Conservation (phyloP, 225 moss, liverwort and hornwort species). For the Thuidium tamariscinum region DNA sequence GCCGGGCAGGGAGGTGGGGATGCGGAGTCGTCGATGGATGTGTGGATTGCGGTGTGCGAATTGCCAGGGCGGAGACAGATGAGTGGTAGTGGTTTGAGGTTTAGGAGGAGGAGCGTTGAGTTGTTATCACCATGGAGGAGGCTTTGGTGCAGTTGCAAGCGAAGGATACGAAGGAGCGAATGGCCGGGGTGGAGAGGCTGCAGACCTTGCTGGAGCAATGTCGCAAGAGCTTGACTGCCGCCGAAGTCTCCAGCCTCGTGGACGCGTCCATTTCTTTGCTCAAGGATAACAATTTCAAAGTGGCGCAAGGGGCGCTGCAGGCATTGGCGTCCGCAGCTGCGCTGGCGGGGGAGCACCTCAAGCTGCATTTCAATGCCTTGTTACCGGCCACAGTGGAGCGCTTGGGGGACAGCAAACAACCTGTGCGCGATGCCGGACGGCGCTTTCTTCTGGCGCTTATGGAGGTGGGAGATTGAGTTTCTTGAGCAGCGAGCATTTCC, state of each 20-base stretch:
- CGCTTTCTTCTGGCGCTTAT: constrained; percentile 81
- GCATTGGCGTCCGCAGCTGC: constrained; percentile 89
- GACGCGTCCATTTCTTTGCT: constrained; percentile 83
- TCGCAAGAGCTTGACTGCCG: constrained; percentile 77
- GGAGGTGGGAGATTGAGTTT: constrained; percentile 48
- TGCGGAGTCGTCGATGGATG: constrained; percentile 26
- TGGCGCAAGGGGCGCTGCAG: constrained; percentile 87
- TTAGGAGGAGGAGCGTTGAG: not conserved
- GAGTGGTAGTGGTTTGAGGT: constrained; percentile 11
- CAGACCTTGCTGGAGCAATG: constrained; percentile 81
- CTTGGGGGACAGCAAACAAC: constrained; percentile 91
- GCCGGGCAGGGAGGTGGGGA: not conserved
- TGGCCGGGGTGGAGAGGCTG: constrained; percentile 95
- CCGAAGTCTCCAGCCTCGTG: constrained; percentile 74
- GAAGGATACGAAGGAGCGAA: constrained; percentile 94
- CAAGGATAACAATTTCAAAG: constrained; percentile 92
- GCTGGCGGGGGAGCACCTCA: constrained; percentile 80
- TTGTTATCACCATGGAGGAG: constrained; percentile 58
- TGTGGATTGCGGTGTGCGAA: constrained; percentile 15
- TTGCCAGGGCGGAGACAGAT: constrained; percentile 26
- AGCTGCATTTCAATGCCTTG: constrained; percentile 86
- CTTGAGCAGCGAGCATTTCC: not conserved
- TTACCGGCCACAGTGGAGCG: constrained; percentile 92
- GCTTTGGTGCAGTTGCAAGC: constrained; percentile 84
- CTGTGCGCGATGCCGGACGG: constrained; percentile 91